Evolutionary conservation across 257 asterid species (phyloP).

Genomic region (Lycium barbarum): DNA sequence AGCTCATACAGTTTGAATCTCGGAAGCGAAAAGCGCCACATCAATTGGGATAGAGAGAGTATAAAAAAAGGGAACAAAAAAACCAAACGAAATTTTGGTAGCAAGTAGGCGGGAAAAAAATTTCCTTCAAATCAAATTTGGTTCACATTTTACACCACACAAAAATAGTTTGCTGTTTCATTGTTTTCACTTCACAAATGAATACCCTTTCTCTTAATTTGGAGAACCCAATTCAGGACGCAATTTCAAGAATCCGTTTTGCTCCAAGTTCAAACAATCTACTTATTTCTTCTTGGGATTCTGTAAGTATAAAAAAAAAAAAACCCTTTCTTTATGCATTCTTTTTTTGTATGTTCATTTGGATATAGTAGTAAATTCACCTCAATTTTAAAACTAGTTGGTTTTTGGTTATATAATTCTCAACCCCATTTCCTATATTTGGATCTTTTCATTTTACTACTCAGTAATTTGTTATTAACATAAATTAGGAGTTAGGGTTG

Average conservation of each 20-base stretch:
- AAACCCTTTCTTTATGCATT: background rate
- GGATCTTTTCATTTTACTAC: too few relatives aligned
- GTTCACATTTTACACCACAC: background rate
- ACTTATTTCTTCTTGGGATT: constrained; percentile 88
- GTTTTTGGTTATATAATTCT: too few relatives aligned
- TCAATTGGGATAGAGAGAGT: too few relatives aligned
- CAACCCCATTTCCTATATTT: too few relatives aligned
- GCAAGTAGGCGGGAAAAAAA: constrained; percentile 10
- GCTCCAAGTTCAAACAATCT: constrained; percentile 75
- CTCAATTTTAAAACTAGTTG: too few relatives aligned
- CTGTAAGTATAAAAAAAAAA: constrained; percentile 48
- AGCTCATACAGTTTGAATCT: too few relatives aligned
- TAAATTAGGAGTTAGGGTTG: too few relatives aligned
- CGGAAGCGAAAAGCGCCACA: too few relatives aligned
- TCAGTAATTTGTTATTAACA: background rate
- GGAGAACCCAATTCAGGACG: constrained; percentile 61
- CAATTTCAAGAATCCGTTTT: constrained; percentile 83
- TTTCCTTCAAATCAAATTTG: background rate
- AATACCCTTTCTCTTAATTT: constrained; percentile 49
- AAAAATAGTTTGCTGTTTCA: background rate
- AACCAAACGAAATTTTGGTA: background rate
- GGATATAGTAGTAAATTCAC: too few relatives aligned
- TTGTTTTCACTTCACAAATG: constrained; percentile 42
- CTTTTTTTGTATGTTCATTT: too few relatives aligned
- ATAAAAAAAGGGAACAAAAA: too few relatives aligned